Percentiles rank a stretch among this genome's conserved stretches.
Evolutionary conservation across 1,139 yeast species (phyloP).

Genomic region (Yamadazyma triangularis): DNA sequence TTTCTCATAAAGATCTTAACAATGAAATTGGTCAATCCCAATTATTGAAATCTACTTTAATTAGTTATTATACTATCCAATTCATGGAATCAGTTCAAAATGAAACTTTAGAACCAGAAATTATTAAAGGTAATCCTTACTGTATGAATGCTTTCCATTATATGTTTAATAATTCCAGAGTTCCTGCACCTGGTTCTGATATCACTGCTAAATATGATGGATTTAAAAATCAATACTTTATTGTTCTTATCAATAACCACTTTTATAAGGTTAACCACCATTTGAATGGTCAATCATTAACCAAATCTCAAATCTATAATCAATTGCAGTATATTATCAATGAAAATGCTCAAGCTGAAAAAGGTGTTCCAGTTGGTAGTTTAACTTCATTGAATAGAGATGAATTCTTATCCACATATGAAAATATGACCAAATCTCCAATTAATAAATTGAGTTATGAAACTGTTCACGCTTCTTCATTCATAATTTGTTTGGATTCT

Average conservation of each 20-base stretch:
- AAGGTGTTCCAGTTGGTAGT: slow-evolving; percentile 62
- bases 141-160: slow-evolving; percentile 92
- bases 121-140: slow-evolving; percentile 74
- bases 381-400: slow-evolving; percentile 87
- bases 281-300: slow-evolving; percentile 48
- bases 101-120: slow-evolving; percentile 71
- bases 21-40: slow-evolving; percentile 64
- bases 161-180: slow-evolving; percentile 88
- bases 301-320: slow-evolving; percentile 60
- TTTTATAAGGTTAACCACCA: slow-evolving; percentile 80
- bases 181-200: slow-evolving; percentile 61
- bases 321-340: slow-evolving; percentile 58
- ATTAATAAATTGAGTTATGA: slow-evolving; percentile 57
- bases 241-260: slow-evolving; percentile 72
- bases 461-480: slow-evolving; percentile 73
- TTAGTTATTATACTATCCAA: slow-evolving; percentile 49
- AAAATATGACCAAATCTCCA: slow-evolving; percentile 52
- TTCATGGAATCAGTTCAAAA: slow-evolving; percentile 53
- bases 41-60: slow-evolving; percentile 67
- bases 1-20: slow-evolving; percentile 67
- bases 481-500: slow-evolving; percentile 76
- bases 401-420: slow-evolving; percentile 64
- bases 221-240: slow-evolving; percentile 61
- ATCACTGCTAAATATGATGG: slow-evolving; percentile 49
- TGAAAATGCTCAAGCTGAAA: slow-evolving; percentile 33